Evolutionary conservation across 1,139 yeast genomes (phyloP), one percentile per base, ranked within the genome.

Genomic region (Suhomyces choctaworum): DNA sequence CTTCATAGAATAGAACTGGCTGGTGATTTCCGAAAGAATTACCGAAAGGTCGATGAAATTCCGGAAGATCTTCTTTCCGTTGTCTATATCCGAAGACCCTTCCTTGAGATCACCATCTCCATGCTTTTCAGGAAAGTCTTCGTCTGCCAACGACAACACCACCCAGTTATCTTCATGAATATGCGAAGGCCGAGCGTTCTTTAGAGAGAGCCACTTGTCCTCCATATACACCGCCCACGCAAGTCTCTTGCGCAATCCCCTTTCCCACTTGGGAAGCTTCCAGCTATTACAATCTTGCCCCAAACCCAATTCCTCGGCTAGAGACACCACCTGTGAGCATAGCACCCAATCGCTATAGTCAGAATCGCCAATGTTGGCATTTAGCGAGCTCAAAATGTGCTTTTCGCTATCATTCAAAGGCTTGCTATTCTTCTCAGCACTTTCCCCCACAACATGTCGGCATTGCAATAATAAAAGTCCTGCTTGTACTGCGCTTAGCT

Each of bases 221-320:
- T 87, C 95, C 38, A 84, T 68, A 70, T 79, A 88, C 1, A 87
- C 94, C 0, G 96, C 96, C 97, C 97, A 89, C 0, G 96, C 95
- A 33, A 89, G 62, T 37, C 96, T 68, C 49, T 87, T 77, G 34
- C 97, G 68, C 30, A 89, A 62, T 2, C 94, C 92, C 35, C 95
- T 70, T 54, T 89, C 97, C 97, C 97, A 89, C 49, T 83, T 81
- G 0, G 97, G 97, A 22, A 89, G 60, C 51, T 85, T 80, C 97
- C 97, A 89, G 42, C 75, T 76, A 38, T 82, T 80, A 54, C 97
- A 89, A 53, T 88, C 90, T 12, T 86, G 68, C 0, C 95, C 95
- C 9, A 89, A 64, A 0, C 96, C 96, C 23, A 89, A 63, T 47
- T 89, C 95, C 56, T 88, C 96, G 0, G 95, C 81, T 19, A 88